phyloP scores from a whole-genome alignment of 495 filamentous ascomycete genomes.

The Talaromyces adpressus region DNA sequence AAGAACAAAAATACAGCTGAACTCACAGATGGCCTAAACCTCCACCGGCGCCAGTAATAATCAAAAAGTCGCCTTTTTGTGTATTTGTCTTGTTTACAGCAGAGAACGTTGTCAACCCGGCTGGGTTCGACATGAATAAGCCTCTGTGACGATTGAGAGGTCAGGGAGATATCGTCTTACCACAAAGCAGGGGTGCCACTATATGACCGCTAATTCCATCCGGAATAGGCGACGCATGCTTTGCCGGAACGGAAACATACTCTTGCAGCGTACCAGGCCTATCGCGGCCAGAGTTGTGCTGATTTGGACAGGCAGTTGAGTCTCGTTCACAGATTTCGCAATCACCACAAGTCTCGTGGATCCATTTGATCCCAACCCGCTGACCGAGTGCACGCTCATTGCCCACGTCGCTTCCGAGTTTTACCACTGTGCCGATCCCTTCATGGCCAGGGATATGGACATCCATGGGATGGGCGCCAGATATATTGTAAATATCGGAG shows the following conservation, averaged over 20 bases:
- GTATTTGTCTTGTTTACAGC: no score
- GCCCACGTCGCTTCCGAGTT: slow-evolving; percentile 16
- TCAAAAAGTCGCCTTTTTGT: no score
- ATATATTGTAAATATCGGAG: no score
- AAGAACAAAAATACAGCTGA: no score
- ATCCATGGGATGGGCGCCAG: slow-evolving; percentile 7
- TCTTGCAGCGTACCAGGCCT: slow-evolving; percentile 34
- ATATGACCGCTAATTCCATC: no score
- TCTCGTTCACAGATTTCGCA: slow-evolving; percentile 29
- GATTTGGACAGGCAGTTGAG: slow-evolving; percentile 22
- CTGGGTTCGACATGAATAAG: no score
- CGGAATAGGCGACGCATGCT: not conserved
- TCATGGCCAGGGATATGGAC: slow-evolving; percentile 27
- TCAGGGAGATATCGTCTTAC: no score
- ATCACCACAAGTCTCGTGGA: slow-evolving; percentile 25
- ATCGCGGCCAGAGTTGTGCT: slow-evolving; percentile 27
- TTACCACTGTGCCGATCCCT: slow-evolving; percentile 26
- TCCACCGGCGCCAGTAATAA: no score
- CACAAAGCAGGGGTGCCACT: no score
- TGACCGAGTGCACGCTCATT: slow-evolving; percentile 15
- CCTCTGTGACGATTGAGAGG: no score
- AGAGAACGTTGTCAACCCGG: no score
- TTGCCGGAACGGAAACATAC: slow-evolving; percentile 24
- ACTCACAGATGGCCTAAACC: no score
- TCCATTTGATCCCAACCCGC: slow-evolving; percentile 34